These are phyloP conservation scores for Apophysomyces trapeziformis DNA, from an alignment of 371 early-diverging fungal species.

Conservation along the genomic window DNA sequence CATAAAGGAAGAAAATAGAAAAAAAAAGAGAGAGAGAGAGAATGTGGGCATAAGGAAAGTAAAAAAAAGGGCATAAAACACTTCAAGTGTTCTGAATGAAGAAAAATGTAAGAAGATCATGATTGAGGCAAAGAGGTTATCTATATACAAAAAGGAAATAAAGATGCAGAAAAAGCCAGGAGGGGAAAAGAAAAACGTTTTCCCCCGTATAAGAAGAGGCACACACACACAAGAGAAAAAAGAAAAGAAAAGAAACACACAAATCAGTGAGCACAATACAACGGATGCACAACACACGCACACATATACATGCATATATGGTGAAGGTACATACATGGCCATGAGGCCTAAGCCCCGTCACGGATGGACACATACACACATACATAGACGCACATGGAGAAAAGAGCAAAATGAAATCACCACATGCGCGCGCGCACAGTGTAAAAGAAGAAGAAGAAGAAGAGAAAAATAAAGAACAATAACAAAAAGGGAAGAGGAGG, in stretches of 20 bases:
- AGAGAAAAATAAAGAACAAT: constrained; percentile 5
- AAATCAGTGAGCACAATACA: not conserved
- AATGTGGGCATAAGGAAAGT: not conserved
- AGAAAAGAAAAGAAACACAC: not conserved
- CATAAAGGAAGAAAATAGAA: not conserved
- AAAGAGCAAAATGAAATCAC: too few species aligned
- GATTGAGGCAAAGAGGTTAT: not conserved
- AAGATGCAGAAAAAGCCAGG: constrained; percentile 1
- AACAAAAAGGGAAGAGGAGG: constrained; percentile 2
- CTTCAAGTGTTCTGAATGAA: constrained; percentile 9
- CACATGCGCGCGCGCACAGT: constrained; percentile 8
- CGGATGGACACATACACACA: too few species aligned
- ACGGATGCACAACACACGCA: not conserved
- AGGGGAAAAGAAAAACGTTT: not conserved
- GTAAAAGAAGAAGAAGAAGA: not conserved
- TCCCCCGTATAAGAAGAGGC: not conserved
- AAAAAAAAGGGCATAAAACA: not conserved
- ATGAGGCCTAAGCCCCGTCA: too few species aligned
- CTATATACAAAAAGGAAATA: constrained; percentile 4
- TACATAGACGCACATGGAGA: too few species aligned
- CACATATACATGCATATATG: not conserved
- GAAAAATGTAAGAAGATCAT: constrained; percentile 8
- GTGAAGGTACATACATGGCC: too few species aligned
- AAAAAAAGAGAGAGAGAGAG: not conserved
- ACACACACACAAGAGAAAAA: not conserved